These are phyloP conservation scores for Puccinia hordei DNA, from an alignment of 1,284 basidiomycete genomes.

Conservation along the genomic window DNA sequence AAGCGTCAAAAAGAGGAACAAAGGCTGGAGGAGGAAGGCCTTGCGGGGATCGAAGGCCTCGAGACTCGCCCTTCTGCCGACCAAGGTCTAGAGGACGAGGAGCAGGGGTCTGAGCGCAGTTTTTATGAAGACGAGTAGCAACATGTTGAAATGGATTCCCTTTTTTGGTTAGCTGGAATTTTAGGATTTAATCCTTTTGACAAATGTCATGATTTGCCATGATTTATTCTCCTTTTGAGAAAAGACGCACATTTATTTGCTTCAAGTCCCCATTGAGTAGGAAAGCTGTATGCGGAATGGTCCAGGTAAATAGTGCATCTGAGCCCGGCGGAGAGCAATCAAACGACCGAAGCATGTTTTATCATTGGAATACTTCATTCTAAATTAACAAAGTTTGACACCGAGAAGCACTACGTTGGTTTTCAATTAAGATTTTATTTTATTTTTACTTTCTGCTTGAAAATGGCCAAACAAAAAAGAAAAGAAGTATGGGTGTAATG, in stretches of 20 bases:
- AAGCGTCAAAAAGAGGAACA: conserved; percentile 33
- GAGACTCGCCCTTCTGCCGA: conserved; percentile 18
- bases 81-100: background rate
- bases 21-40: conserved; percentile 19
- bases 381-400: too few species aligned
- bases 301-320: too few species aligned
- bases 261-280: background rate
- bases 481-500: too few species aligned
- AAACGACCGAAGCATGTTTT: too few species aligned
- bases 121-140: conserved; percentile 49
- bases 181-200: background rate
- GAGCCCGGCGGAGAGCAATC: too few species aligned
- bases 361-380: too few species aligned
- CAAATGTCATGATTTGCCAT: background rate
- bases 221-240: background rate
- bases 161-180: too few species aligned
- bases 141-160: too few species aligned
- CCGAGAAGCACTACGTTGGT: too few species aligned
- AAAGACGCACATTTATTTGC: background rate
- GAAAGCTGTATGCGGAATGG: background rate
- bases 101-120: conserved; percentile 42
- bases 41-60: conserved; percentile 42
- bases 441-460: too few species aligned
- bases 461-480: too few species aligned
- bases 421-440: too few species aligned